A percentile compares a stretch with the other conserved stretches of the same genome.
These are phyloP conservation scores for Cicer judaicum DNA, from an alignment of 306 rosid species.

Conservation along the genomic window DNA sequence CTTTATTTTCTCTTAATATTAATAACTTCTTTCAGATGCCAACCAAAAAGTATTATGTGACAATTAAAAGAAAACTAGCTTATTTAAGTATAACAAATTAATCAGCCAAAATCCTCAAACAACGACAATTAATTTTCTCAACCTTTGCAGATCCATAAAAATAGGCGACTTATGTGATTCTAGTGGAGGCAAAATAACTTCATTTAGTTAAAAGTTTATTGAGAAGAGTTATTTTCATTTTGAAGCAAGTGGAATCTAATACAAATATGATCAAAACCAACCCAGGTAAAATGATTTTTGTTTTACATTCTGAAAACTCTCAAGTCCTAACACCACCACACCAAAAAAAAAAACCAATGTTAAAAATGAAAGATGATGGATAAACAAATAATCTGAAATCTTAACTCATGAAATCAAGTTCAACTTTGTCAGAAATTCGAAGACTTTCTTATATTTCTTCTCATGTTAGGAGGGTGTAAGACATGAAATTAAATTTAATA, in stretches of 20 bases:
- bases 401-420: conserved; percentile 16
- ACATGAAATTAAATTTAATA: not conserved
- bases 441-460: not conserved
- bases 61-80: no score
- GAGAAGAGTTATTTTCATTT: no score
- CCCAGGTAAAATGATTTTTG: no score
- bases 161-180: no score
- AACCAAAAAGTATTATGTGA: not conserved
- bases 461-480: not conserved
- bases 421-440: not conserved
- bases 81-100: not conserved
- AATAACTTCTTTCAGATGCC: conserved; percentile 20
- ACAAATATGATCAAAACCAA: no score
- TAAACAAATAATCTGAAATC: conserved; percentile 1
- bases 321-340: no score
- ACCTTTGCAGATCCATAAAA: not conserved
- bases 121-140: not conserved
- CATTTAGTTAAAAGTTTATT: no score
- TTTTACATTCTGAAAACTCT: no score
- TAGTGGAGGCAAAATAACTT: no score
- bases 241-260: no score
- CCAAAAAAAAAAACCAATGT: not conserved
- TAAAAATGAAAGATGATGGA: not conserved
- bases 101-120: conserved; percentile 9
- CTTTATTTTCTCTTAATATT: conserved; percentile 13